Evolutionary conservation across 768 basidiomycete species (phyloP), one percentile per base, ranked within the genome.

Genomic region (Steccherinum ochraceum): DNA sequence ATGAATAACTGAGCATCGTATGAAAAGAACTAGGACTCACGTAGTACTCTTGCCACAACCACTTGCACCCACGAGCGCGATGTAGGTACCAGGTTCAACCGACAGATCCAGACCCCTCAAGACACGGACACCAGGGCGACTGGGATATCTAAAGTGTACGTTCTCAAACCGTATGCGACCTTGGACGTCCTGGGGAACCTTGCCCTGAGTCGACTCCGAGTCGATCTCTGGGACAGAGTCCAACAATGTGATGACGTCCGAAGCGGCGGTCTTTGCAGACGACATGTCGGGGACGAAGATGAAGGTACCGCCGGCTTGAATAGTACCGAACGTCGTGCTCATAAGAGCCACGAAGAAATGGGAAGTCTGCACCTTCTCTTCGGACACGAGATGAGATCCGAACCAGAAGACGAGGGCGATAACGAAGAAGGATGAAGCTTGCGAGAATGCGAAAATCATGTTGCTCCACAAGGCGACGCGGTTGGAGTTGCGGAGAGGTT

Each of bases 101-200:
- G 77, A 76, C 47, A 90, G 63, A 13, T 80, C 81, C 18, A 97
- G 72, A 47, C 81, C 86, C 41, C 88, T 84, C 53, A 97, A 69
- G 18, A 97, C 91, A 46, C 86, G 86, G 16, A 90, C 83, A 58
- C 80, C 81, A 42, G 89, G 87, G 40, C 93, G 76, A 7, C 89
- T 89, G 0, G 93, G 93, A 68, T 96, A 96, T 12, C 89, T 81
- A 79, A 97, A 96, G 63, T 84, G 80, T 24, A 95, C 76, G 55
- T 86, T 76, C 64, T 93, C 84, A 56, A 95, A 79, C 21, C 75
- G 77, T 52, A 95, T 81, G 53, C 80, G 82, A 13, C 89, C 88
- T 26, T 67, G 61, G 27, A 76, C 72, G n/a, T 68, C 66, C 19
- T 66, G 62, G 39, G 79, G 72, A 19, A 84, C 58, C 61, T 81